Conservation (phyloP, 2,329 filamentous ascomycete genomes). For the Talaromyces sp. region DNA sequence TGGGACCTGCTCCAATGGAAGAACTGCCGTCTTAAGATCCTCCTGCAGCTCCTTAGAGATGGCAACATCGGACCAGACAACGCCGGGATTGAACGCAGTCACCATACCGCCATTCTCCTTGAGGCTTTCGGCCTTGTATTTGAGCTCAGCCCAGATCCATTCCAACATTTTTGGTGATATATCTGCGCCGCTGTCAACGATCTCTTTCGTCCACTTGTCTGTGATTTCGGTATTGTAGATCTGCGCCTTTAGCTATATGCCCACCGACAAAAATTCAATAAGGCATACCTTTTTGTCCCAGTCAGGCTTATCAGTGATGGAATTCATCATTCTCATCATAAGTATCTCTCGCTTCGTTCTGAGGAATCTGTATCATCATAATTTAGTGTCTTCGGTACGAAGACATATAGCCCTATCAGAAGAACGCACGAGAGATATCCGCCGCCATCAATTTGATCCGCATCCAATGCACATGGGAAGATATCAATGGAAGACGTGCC, state of each 20-base stretch:
- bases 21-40: constrained; percentile 45
- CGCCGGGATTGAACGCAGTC: constrained; percentile 46
- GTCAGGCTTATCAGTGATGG: constrained; percentile 33
- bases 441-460: constrained; percentile 28
- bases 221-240: constrained; percentile 17
- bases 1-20: constrained; percentile 48
- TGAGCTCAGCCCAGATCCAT: constrained; percentile 49
- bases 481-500: neutral
- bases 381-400: neutral
- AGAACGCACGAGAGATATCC: constrained; percentile 24
- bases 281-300: constrained; percentile 17
- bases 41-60: constrained; percentile 40
- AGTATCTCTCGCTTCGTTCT: constrained; percentile 36
- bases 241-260: neutral
- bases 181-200: constrained; percentile 23
- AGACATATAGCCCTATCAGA: neutral
- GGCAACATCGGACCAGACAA: constrained; percentile 54
- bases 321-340: constrained; percentile 41
- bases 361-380: constrained; percentile 20
- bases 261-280: neutral
- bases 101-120: constrained; percentile 41
- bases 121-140: constrained; percentile 49
- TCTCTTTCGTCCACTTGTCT: constrained; percentile 33
- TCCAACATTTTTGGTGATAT: constrained; percentile 37
- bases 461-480: constrained; percentile 33